Evolutionary conservation across 768 basidiomycete genomes (phyloP).

Genomic region (Pleurotus sapidus): DNA sequence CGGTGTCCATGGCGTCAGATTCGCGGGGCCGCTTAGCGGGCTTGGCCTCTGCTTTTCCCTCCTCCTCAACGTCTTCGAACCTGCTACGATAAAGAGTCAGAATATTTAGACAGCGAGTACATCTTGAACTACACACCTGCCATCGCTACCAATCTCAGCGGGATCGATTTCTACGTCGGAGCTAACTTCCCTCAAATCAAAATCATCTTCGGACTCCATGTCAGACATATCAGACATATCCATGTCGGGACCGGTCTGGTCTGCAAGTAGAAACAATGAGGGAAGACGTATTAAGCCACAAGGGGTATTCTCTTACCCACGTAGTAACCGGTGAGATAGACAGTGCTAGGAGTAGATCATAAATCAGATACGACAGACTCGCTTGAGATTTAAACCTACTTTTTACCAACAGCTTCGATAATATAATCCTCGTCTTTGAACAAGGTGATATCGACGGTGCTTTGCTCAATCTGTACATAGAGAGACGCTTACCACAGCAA

Average conservation of each 20-base stretch:
- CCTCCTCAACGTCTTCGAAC: slow-evolving; percentile 63
- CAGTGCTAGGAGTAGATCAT: slow-evolving; percentile 39
- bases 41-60: slow-evolving; percentile 36
- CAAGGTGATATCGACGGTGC: slow-evolving; percentile 66
- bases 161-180: slow-evolving; percentile 80
- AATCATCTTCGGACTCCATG: slow-evolving; percentile 49
- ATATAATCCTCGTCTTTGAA: slow-evolving; percentile 61
- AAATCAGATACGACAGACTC: slow-evolving; percentile 10
- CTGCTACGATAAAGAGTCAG: slow-evolving; percentile 39
- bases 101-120: not conserved
- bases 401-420: slow-evolving; percentile 78
- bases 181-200: slow-evolving; percentile 71
- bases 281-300: not conserved
- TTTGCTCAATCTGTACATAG: slow-evolving; percentile 68
- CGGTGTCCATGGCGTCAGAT: slow-evolving; percentile 40
- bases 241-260: slow-evolving; percentile 48
- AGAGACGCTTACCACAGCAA: too few species aligned
- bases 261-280: slow-evolving; percentile 27
- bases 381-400: slow-evolving; percentile 41
- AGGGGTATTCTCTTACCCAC: slow-evolving; percentile 47
- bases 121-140: slow-evolving; percentile 35
- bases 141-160: slow-evolving; percentile 56
- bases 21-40: slow-evolving; percentile 71
- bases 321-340: slow-evolving; percentile 85
- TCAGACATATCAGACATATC: slow-evolving; percentile 42